These are phyloP conservation scores for Mediolabrus comicus DNA, from an alignment of 108 stramenopile species.

Conservation along the genomic window DNA sequence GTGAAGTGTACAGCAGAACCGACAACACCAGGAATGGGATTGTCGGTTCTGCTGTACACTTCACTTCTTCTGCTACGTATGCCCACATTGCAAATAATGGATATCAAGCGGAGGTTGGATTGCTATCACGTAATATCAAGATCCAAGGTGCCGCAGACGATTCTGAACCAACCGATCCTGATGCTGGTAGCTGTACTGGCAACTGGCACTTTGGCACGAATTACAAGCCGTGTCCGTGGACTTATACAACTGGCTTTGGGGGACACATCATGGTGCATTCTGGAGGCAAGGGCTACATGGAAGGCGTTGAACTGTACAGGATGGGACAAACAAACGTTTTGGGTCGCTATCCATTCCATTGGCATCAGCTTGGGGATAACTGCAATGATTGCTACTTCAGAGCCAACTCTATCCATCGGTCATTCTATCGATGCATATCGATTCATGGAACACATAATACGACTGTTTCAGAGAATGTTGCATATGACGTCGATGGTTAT, in stretches of 20 bases:
- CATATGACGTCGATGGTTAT: slow-evolving; percentile 51
- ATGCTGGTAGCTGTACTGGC: slow-evolving; percentile 22
- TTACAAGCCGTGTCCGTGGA: slow-evolving; percentile 29
- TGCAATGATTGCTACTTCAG: slow-evolving; percentile 40
- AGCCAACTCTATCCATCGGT: slow-evolving; percentile 40
- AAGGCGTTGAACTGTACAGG: slow-evolving; percentile 43
- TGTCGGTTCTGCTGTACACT: slow-evolving; percentile 29
- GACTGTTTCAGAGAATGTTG: slow-evolving; percentile 46
- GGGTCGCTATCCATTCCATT: slow-evolving; percentile 54
- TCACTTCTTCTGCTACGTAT: slow-evolving; percentile 20
- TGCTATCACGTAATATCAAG: slow-evolving; percentile 46
- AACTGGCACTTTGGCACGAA: slow-evolving; percentile 6
- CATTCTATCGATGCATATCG: slow-evolving; percentile 52
- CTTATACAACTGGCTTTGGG: slow-evolving; percentile 46
- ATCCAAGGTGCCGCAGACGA: slow-evolving; percentile 42
- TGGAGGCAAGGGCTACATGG: slow-evolving; percentile 28
- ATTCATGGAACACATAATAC: slow-evolving; percentile 47
- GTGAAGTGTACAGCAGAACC: no score
- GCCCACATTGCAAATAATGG: slow-evolving; percentile 38
- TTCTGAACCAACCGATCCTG: slow-evolving; percentile 48
- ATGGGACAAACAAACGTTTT: slow-evolving; percentile 65
- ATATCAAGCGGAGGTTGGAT: slow-evolving; percentile 59
- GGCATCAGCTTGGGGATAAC: slow-evolving; percentile 40
- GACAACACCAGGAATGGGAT: no score
- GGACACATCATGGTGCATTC: slow-evolving; percentile 46